Base-by-base conservation (phyloP, 2,329 filamentous ascomycete species). In the Aspergillus glaucus region DNA sequence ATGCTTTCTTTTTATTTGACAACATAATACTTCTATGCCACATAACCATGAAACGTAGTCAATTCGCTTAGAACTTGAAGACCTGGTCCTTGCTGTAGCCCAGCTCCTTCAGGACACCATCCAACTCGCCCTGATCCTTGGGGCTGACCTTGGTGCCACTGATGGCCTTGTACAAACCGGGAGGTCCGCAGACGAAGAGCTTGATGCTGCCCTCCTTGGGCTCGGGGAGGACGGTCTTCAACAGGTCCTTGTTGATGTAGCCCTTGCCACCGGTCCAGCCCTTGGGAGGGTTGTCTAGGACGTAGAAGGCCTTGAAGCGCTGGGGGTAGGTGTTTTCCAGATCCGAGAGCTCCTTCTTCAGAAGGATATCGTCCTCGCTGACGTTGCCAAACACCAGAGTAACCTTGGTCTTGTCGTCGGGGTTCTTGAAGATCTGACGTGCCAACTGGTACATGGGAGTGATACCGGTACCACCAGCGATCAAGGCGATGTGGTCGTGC, bases 381-480 rank as follows among this genome's bases (percentile, higher is more conserved):
- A 96, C 74, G 75, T 97, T 98, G 59, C 89, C 93, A 65, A 92
- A 96, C 34, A 98, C 81, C 28, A 98, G 83, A 5, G 92, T 97
- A 39, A 98, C 90, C 78, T 95, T 95, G 62, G 93, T 98, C 82
- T 93, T 91, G 76, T 98, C 93, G 40, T 88, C 82, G 52, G 92
- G 89, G 81, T 96, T 95, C 73, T 86, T 88, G 84, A 97, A 95
- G 75, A 98, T 95, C 65, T 85, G 80, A 54, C 88, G 88, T 56
- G 83, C 78, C 42, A 98, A 84, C 78, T 98, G 93, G 79, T 88
- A 97, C 92, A 97, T 96, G 59, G 93, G 93, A 9, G 93, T 93
- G 70, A 98, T 95, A 53, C 93, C 93, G 6, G 93, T 96, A 56
- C 93, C 93, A 62, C 93, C 93, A n/a, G 92, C 89, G 55, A 98